Evolutionary conservation across 1,284 basidiomycete genomes (phyloP), one percentile per base, ranked within the genome.

Genomic region (Rhodotorula sp.): DNA sequence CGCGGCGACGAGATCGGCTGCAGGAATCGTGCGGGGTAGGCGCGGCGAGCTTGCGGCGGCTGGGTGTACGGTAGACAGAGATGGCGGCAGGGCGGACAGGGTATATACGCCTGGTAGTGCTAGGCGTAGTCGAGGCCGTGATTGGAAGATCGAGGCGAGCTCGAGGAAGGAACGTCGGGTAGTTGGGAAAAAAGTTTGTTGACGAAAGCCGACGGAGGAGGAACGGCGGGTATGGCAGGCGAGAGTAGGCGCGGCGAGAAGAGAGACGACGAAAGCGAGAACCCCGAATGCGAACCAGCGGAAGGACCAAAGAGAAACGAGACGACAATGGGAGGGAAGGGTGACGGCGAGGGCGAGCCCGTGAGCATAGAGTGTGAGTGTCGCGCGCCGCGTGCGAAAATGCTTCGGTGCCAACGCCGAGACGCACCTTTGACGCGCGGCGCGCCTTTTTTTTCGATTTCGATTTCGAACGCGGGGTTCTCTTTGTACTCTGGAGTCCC

Each of bases 11-110:
- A 49, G 56, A 53, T 33, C 54, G 63, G 37, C 37, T 42, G 37
- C 37, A 64, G 59, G 63, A 69, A 64, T 60, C 37, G 37, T 42
- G 59, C 58, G 62, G 59, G 59, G 62, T 60, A 57, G n/a, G 17
- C 30, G 42, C 29, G 33, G 54, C 64, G 64, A 33, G 22, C 51
- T 60, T 48, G 56, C 22, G 30, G 57, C 49, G 49, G 30, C 6
- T 22, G 10, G n/a, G 12, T 30, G 37, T 42, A 7, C 26, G n/a
- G 51, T 0, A 30, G 45, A n/a, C 10, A 37, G 62, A 10, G 54
- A 24, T 45, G 49, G n/a, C 24, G 33, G 48, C 26, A 20, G 24
- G 45, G 44, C 29, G 57, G 42, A 22, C 33, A 10, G 8, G 33
- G 49, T 30, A 33, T 42, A 42, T 42, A n/a, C n/a, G n/a, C 33